A percentile compares a stretch with the other conserved stretches of the same genome.
Conservation (phyloP, 805 yeast species). For the Barnettozyma pratensis region DNA sequence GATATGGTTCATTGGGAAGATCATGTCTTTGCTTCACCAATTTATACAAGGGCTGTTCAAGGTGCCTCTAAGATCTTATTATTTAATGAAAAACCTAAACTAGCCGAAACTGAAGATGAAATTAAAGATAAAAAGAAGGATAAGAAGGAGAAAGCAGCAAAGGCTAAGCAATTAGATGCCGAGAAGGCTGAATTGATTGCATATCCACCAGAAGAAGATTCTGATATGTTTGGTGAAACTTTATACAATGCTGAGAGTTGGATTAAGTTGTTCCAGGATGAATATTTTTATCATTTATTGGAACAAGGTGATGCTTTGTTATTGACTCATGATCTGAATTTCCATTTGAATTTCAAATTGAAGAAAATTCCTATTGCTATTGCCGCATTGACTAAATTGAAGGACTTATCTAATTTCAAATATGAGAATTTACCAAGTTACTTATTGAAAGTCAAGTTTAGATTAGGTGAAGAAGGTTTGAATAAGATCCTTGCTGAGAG, state of each 20-base stretch:
- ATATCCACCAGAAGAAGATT: conserved; percentile 35
- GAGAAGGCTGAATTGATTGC: conserved; percentile 40
- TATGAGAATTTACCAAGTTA: conserved; percentile 17
- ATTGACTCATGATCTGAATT: conserved; percentile 21
- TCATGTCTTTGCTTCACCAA: conserved; percentile 59
- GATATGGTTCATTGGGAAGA: conserved; percentile 84
- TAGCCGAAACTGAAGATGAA: conserved; percentile 18
- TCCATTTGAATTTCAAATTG: conserved; percentile 18
- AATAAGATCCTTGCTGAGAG: conserved; percentile 21
- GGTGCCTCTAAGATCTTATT: conserved; percentile 61
- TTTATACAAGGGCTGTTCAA: conserved; percentile 61
- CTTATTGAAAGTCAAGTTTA: conserved; percentile 18
- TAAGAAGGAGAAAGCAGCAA: conserved; percentile 53
- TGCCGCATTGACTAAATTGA: conserved; percentile 17
- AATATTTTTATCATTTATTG: conserved; percentile 33
- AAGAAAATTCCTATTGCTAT: conserved; percentile 23
- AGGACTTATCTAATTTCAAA: conserved; percentile 15
- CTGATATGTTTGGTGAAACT: conserved; percentile 56
- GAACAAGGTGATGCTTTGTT: conserved; percentile 40
- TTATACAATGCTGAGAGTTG: conserved; percentile 33
- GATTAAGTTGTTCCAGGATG: conserved; percentile 38
- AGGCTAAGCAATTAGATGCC: conserved; percentile 48
- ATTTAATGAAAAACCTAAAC: conserved; percentile 15
- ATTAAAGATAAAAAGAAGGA: conserved; percentile 40
- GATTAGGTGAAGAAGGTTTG: conserved; percentile 15